Evolutionary conservation across 176 grass and related monocot species (phyloP).

Genomic region (Avena sativa): DNA sequence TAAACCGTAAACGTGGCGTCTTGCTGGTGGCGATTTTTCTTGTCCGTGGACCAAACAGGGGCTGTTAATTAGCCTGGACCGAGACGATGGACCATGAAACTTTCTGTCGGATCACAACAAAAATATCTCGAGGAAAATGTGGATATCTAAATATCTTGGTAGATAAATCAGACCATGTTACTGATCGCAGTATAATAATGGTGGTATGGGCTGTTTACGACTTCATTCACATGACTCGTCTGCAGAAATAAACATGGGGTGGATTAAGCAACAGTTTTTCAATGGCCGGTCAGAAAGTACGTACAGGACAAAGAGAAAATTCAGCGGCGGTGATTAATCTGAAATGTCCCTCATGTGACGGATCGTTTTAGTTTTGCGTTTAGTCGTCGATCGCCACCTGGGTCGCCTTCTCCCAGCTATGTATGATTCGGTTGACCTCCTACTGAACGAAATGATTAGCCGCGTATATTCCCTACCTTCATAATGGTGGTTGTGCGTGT

Average conservation of each 20-base stretch:
- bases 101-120: not conserved
- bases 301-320: not conserved
- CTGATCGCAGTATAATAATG: not conserved
- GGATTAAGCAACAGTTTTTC: not conserved
- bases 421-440: not conserved
- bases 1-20: constrained; percentile 27
- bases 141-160: too few species aligned
- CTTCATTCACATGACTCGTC: not conserved
- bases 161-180: not conserved
- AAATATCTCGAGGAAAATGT: not conserved
- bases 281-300: not conserved
- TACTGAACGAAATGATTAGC: constrained; percentile 26
- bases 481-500: not conserved
- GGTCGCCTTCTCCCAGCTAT: not conserved
- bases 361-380: not conserved
- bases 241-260: not conserved
- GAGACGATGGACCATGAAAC: not conserved
- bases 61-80: not conserved
- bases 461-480: not conserved
- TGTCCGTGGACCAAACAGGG: not conserved
- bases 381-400: not conserved
- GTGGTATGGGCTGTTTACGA: not conserved
- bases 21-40: not conserved
- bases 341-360: not conserved
- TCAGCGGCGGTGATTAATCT: not conserved